Conservation (phyloP, 2,329 filamentous ascomycete genomes). For the Laburnicola sp. region DNA sequence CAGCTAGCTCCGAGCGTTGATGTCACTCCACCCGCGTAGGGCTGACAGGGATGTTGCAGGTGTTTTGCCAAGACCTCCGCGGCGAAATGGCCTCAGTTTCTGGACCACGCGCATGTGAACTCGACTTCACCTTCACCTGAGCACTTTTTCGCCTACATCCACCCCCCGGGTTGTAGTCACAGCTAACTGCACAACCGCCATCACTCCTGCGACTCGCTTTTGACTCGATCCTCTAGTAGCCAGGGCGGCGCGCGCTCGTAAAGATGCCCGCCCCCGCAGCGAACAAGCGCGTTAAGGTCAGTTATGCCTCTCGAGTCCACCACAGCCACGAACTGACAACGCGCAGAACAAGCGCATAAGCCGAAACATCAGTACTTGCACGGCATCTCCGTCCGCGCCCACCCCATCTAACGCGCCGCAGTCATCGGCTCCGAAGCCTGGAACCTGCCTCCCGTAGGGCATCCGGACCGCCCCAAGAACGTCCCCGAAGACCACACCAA, state of each 20-base stretch:
- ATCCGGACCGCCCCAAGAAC: conserved; percentile 62
- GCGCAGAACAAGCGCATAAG: conserved; percentile 47
- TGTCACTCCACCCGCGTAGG: conserved; percentile 32
- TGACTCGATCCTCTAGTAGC: not conserved
- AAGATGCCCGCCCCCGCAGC: conserved; percentile 58
- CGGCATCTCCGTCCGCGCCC: not conserved
- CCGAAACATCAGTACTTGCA: conserved; percentile 44
- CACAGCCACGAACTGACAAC: conserved; percentile 17
- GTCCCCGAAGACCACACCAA: conserved; percentile 92
- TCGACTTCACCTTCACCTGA: too few species aligned
- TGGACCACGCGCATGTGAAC: not conserved
- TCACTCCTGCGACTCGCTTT: not conserved
- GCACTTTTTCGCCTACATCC: too few species aligned
- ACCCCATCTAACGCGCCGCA: conserved; percentile 33
- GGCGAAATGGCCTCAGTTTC: conserved; percentile 12
- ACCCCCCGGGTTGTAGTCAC: too few species aligned
- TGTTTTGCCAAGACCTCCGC: conserved; percentile 13
- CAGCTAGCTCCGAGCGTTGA: conserved; percentile 35
- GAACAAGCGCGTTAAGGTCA: conserved; percentile 57
- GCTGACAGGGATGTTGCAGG: conserved; percentile 16
- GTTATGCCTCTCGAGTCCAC: conserved; percentile 3
- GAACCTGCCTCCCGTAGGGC: conserved; percentile 70
- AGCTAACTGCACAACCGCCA: too few species aligned
- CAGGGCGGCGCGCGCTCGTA: conserved; percentile 8
- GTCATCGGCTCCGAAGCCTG: conserved; percentile 56